Conservation (phyloP, 2,329 filamentous ascomycete genomes). For the Trichoderma guizhouense region DNA sequence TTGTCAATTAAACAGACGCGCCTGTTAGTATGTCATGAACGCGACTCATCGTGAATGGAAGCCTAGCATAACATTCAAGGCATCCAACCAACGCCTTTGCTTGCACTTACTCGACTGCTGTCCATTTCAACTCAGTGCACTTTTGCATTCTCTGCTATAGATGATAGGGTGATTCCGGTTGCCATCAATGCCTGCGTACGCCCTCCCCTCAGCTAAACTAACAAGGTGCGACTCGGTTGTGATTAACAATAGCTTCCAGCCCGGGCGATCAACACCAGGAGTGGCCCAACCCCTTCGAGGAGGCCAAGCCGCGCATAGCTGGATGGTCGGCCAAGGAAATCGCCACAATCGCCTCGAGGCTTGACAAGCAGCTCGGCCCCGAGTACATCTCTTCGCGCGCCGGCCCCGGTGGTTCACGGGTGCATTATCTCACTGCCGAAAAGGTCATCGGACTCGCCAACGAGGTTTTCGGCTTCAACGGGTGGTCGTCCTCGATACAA, state of each 20-base stretch:
- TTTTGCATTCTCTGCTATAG: background rate
- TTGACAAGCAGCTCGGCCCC: slow-evolving; percentile 91
- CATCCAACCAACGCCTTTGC: background rate
- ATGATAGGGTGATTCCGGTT: slow-evolving; percentile 27
- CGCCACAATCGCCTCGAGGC: slow-evolving; percentile 76
- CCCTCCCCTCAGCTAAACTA: slow-evolving; percentile 10
- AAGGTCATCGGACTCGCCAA: slow-evolving; percentile 96
- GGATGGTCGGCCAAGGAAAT: slow-evolving; percentile 90
- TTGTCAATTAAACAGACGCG: slow-evolving; percentile 18
- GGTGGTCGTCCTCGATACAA: slow-evolving; percentile 94
- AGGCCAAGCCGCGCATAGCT: slow-evolving; percentile 63
- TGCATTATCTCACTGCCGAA: slow-evolving; percentile 93
- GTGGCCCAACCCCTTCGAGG: slow-evolving; percentile 77
- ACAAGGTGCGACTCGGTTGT: background rate
- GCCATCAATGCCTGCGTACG: slow-evolving; percentile 45
- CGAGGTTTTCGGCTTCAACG: slow-evolving; percentile 94
- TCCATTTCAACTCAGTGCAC: no score
- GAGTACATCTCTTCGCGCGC: slow-evolving; percentile 89
- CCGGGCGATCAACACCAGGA: slow-evolving; percentile 62
- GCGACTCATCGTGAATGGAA: slow-evolving; percentile 10
- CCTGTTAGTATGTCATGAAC: background rate
- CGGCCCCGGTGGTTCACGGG: slow-evolving; percentile 78
- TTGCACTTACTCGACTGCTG: background rate
- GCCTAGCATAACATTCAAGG: background rate
- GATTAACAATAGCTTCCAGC: slow-evolving; percentile 40